phyloP scores from a whole-genome alignment of 2,329 filamentous ascomycete species.

The Sphaerulina vaccinii region DNA sequence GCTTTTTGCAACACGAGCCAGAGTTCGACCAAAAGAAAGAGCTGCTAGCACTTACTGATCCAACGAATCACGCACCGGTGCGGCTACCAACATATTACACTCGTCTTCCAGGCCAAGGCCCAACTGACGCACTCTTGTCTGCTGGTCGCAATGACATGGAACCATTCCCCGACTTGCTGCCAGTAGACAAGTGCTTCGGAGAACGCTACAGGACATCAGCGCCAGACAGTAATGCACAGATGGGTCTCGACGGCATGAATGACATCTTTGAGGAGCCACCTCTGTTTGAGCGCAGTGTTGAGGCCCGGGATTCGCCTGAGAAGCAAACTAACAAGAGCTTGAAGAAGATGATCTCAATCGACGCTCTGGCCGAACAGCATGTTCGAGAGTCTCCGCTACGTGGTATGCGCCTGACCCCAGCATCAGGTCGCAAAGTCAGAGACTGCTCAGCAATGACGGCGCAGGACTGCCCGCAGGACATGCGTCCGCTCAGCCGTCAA shows the following conservation, averaged over 20 bases:
- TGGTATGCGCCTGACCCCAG: constrained; percentile 7
- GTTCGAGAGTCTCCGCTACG: constrained; percentile 5
- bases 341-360: constrained; percentile 30
- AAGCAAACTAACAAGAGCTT: constrained; percentile 23
- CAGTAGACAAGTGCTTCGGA: not conserved
- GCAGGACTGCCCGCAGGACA: constrained; percentile 16
- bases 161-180: not conserved
- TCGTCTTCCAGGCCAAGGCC: constrained; percentile 14
- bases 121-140: not conserved
- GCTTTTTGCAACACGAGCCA: constrained; percentile 17
- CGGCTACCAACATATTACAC: constrained; percentile 18
- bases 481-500: constrained; percentile 22
- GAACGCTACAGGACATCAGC: constrained; percentile 15
- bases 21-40: constrained; percentile 11
- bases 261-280: constrained; percentile 18
- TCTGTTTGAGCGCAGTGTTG: constrained; percentile 32
- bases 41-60: constrained; percentile 17
- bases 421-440: not conserved
- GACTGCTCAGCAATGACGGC: constrained; percentile 12
- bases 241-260: constrained; percentile 28
- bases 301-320: constrained; percentile 17
- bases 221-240: constrained; percentile 20
- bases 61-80: constrained; percentile 6
- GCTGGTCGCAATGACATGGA: not conserved
- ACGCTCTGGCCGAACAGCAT: constrained; percentile 28